Base-by-base conservation (phyloP, 257 asterid genomes). In the Petunia axillaris region DNA sequence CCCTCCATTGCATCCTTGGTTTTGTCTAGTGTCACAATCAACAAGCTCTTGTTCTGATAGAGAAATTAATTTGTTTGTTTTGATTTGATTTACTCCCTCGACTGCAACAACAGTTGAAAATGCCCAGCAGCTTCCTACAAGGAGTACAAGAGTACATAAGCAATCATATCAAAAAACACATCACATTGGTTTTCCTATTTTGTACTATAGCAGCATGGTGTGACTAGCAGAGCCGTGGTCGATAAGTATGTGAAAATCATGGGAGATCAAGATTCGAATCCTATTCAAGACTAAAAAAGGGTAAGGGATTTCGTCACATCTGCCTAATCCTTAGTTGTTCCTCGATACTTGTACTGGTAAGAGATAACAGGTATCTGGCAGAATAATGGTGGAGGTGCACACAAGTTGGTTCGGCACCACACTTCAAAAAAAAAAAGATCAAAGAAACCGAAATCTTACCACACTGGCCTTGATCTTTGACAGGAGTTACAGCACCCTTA, bases 41-140 rank as follows among this genome's bases (percentile, higher is more conserved):
- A 95, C 83, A 1, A 95, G 97, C 70, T 92, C 98, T 82, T 95
- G 99, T 78, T 95, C 99, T 0, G 98, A 92, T n/a, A 95, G 76
- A 40, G 99, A 83, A 9, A 93, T 90, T 37, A 95, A 53, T 0
- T 89, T 78, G 13, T 88, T 87, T 4, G 97, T 93, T 81, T 77
- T 90, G 58, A 95, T 90, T 15, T 89, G 90, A 82, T 95, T 92
- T 85, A 95, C 91, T 36, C 98, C 99, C 84, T 95, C 99, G 0
- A 95, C 93, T 5, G 93, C 96, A 36, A 85, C 98, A 36, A 95
- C 93, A 0, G 99, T 87, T 4, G 99, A 92, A 88, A 95, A 94
- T 35, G 98, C 97, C 98, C 98, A 94, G 66, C 98, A 94, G 81
- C 98, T 94, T 25, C 97, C 98, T 94, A 85, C 55, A 80, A 55